phyloP scores from a whole-genome alignment of 805 yeast genomes.

The Lachancea cidri region DNA sequence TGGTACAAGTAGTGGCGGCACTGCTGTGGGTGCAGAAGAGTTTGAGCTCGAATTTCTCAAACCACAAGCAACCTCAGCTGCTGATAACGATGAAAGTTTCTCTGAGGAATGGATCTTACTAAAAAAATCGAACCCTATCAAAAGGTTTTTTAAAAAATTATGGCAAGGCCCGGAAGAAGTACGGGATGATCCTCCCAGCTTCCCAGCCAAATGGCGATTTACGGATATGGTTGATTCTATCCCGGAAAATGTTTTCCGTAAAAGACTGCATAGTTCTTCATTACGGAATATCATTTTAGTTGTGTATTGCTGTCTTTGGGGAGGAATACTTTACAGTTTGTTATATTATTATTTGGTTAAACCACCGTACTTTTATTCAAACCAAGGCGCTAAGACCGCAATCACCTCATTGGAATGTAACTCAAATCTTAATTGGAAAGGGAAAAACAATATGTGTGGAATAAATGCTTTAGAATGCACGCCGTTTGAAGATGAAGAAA shows the following conservation, averaged over 20 bases:
- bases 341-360: constrained; percentile 43
- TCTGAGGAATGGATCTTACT: constrained; percentile 20
- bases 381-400: constrained; percentile 19
- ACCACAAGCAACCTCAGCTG: neutral
- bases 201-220: constrained; percentile 22
- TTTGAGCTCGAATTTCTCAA: constrained; percentile 4
- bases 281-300: constrained; percentile 31
- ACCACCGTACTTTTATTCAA: constrained; percentile 34
- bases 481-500: constrained; percentile 40
- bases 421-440: constrained; percentile 49
- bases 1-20: constrained; percentile 5
- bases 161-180: constrained; percentile 56
- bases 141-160: constrained; percentile 29
- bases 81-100: neutral
- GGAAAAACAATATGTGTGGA: constrained; percentile 75
- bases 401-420: constrained; percentile 39
- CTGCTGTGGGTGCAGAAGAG: constrained; percentile 4
- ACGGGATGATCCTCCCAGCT: constrained; percentile 43
- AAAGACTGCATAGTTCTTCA: constrained; percentile 24
- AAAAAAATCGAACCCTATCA: constrained; percentile 13
- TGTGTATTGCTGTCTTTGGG: constrained; percentile 45
- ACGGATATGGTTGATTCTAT: constrained; percentile 36
- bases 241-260: constrained; percentile 36
- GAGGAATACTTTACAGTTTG: constrained; percentile 34
- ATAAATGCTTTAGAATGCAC: constrained; percentile 57